Evolutionary conservation across 2,329 filamentous ascomycete species (phyloP).

Genomic region (Davidsoniella eucalypti): DNA sequence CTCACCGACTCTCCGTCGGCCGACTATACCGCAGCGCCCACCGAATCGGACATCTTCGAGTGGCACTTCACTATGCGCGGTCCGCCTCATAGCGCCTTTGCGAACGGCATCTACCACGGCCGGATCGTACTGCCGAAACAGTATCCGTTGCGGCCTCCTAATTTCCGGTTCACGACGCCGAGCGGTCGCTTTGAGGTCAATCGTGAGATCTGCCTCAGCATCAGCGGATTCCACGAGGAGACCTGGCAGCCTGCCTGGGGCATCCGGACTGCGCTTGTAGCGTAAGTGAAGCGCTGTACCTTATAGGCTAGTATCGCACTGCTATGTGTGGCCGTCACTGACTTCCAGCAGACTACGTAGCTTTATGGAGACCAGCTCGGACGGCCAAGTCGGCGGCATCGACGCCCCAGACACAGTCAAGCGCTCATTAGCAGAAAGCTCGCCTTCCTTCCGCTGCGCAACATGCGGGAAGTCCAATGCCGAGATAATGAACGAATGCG

Average conservation of each 20-base stretch:
- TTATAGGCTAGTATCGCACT: not conserved
- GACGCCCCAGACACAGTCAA: slow-evolving; percentile 56
- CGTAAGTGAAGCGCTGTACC: slow-evolving; percentile 21
- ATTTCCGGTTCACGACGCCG: slow-evolving; percentile 90
- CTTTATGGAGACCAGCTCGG: slow-evolving; percentile 85
- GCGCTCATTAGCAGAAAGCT: slow-evolving; percentile 51
- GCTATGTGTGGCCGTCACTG: not conserved
- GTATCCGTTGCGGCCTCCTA: slow-evolving; percentile 82
- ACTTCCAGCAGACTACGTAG: slow-evolving; percentile 40
- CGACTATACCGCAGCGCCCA: slow-evolving; percentile 71
- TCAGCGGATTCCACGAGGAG: slow-evolving; percentile 91
- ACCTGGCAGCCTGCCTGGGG: slow-evolving; percentile 99
- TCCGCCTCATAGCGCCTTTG: slow-evolving; percentile 65
- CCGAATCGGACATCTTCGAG: slow-evolving; percentile 84
- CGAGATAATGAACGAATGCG: slow-evolving; percentile 57
- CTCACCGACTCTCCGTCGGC: slow-evolving; percentile 63
- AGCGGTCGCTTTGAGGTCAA: slow-evolving; percentile 91
- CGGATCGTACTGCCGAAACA: slow-evolving; percentile 79
- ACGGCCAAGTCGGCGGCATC: slow-evolving; percentile 78
- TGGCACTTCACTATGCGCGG: slow-evolving; percentile 98
- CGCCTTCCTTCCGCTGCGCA: slow-evolving; percentile 48
- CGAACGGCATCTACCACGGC: slow-evolving; percentile 78
- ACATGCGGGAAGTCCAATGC: slow-evolving; percentile 55
- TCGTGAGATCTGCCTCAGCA: slow-evolving; percentile 88
- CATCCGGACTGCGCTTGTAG: slow-evolving; percentile 69